phyloP scores from a whole-genome alignment of 1,139 yeast species.

The Candida tetrigidarum region DNA sequence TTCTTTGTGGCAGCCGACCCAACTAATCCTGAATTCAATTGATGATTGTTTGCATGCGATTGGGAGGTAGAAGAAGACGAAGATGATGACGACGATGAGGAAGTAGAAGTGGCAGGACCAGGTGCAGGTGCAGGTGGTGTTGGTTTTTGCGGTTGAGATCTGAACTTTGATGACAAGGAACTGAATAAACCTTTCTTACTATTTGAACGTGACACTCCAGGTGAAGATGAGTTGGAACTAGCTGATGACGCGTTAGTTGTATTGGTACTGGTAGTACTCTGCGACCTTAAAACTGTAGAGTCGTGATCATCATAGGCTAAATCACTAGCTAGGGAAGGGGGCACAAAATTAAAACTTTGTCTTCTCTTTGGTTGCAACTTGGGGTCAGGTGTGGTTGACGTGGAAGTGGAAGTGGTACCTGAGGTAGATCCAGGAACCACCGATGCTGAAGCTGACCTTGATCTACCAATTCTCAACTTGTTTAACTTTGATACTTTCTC shows the following conservation, averaged over 20 bases:
- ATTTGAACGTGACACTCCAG: constrained; percentile 26
- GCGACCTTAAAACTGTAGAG: constrained; percentile 10
- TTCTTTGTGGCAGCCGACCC: constrained; percentile 20
- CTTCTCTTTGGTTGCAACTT: constrained; percentile 10
- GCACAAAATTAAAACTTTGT: constrained; percentile 17
- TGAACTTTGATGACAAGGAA: constrained; percentile 60
- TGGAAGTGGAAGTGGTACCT: constrained; percentile 7
- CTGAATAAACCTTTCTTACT: constrained; percentile 47
- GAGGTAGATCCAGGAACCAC: constrained; percentile 7
- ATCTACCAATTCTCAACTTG: constrained; percentile 31
- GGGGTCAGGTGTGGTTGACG: no score
- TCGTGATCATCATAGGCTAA: constrained; percentile 16
- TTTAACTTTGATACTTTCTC: constrained; percentile 24
- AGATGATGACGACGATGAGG: constrained; percentile 10
- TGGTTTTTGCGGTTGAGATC: constrained; percentile 21
- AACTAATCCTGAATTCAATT: constrained; percentile 23
- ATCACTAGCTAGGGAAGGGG: constrained; percentile 17
- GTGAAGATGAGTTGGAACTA: constrained; percentile 14
- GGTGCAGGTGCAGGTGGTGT: constrained; percentile 21
- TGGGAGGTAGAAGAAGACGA: constrained; percentile 1
- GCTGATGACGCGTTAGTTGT: constrained; percentile 12
- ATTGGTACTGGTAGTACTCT: constrained; percentile 19
- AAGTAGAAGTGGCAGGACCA: constrained; percentile 8
- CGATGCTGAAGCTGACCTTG: constrained; percentile 37
- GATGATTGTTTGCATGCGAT: no score